Evolutionary conservation across 257 asterid species (phyloP).

Genomic region (Penstemon barbatus): DNA sequence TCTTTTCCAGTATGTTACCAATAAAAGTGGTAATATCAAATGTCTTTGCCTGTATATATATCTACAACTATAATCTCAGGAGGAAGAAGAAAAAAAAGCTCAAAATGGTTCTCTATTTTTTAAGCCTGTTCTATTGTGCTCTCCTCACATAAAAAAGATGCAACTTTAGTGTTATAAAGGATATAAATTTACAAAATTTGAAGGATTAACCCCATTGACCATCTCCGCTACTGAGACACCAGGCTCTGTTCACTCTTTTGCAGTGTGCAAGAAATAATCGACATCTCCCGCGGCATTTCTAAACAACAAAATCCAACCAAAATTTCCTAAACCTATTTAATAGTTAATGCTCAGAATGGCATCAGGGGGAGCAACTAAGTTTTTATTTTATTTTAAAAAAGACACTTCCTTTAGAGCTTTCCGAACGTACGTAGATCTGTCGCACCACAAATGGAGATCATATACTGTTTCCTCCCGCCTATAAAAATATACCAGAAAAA

Average conservation of each 20-base stretch:
- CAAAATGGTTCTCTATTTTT: not conserved
- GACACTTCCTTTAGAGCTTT: not conserved
- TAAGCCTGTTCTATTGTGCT: not conserved
- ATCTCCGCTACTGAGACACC: not conserved
- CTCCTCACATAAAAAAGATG: conserved; percentile 16
- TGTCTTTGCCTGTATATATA: not conserved
- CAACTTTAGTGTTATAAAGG: not conserved
- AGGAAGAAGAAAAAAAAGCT: not conserved
- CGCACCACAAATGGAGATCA: conserved; percentile 18
- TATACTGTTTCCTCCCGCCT: conserved; percentile 25
- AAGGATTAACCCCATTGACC: not conserved
- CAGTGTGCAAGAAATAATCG: conserved; percentile 3
- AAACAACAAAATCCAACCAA: not conserved
- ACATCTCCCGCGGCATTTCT: not conserved
- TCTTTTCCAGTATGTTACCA: not conserved
- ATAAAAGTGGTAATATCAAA: not conserved
- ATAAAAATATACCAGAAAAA: conserved; percentile 4
- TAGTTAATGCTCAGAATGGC: conserved; percentile 12
- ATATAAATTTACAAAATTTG: conserved; percentile 17
- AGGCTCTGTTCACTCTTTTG: not conserved
- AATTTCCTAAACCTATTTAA: conserved; percentile 14
- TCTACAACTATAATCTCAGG: not conserved
- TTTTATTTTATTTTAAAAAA: not conserved
- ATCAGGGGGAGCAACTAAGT: not conserved
- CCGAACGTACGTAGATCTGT: not conserved